Evolutionary conservation across 495 filamentous ascomycete species (phyloP).

Genomic region (Aspergillus cristatus): DNA sequence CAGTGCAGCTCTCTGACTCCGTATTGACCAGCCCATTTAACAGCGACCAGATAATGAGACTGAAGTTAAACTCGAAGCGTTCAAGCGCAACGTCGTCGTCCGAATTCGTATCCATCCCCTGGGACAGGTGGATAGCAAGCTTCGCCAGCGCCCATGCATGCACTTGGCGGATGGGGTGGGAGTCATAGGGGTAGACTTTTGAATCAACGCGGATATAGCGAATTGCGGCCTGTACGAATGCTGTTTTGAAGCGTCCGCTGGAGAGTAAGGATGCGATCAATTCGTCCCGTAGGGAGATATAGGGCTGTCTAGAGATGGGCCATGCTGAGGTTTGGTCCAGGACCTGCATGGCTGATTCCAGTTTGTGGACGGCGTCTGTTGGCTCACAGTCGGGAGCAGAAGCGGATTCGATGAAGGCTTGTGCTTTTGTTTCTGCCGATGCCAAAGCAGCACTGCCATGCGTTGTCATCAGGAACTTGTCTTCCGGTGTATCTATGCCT

Average conservation of each 20-base stretch:
- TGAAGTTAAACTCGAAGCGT: conserved; percentile 20
- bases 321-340: conserved; percentile 17
- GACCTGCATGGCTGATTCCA: conserved; percentile 15
- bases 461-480: conserved; percentile 4
- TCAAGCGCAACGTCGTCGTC: conserved; percentile 11
- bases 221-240: conserved; percentile 30
- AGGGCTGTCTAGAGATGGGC: conserved; percentile 32
- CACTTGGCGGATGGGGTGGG: conserved; percentile 35
- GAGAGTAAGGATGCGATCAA: conserved; percentile 25
- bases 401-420: conserved; percentile 17
- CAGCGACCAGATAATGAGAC: conserved; percentile 28
- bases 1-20: conserved; percentile 24
- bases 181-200: conserved; percentile 17
- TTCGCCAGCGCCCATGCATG: conserved; percentile 35
- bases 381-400: conserved; percentile 8
- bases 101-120: conserved; percentile 13
- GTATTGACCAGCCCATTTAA: conserved; percentile 32
- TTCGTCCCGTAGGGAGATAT: conserved; percentile 29
- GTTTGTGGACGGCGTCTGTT: conserved; percentile 9
- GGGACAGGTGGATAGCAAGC: conserved; percentile 28
- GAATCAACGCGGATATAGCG: conserved; percentile 32
- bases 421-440: conserved; percentile 15
- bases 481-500: conserved; percentile 17
- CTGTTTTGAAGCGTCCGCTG: conserved; percentile 18
- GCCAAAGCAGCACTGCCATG: conserved; percentile 10